Percentiles rank a stretch among this genome's conserved stretches.
Conservation (phyloP, 805 yeast genomes). For the Saccharomycopsis lassenensis region DNA sequence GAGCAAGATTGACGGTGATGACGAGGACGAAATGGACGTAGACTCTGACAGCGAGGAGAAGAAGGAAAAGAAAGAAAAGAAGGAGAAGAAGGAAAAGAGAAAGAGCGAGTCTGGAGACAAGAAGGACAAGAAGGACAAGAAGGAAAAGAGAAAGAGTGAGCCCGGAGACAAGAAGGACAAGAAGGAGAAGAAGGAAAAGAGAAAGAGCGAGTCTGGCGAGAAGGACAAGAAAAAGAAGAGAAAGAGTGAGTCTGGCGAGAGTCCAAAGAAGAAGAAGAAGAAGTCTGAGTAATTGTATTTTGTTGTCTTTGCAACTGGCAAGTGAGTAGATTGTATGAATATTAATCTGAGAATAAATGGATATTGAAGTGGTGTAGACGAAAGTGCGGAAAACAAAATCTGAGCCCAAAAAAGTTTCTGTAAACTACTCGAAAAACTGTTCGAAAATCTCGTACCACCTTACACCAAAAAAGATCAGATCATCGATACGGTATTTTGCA, state of each 20-base stretch:
- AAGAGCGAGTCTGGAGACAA: too few relatives aligned
- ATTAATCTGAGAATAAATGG: too few relatives aligned
- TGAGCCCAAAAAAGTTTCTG: too few relatives aligned
- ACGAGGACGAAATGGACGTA: constrained; percentile 22
- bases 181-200: constrained; percentile 42
- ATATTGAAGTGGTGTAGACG: too few relatives aligned
- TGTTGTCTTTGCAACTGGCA: too few relatives aligned
- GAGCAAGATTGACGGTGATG: constrained; percentile 27
- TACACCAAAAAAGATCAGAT: too few relatives aligned
- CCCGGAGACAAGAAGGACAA: constrained; percentile 38
- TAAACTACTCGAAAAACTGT: too few relatives aligned
- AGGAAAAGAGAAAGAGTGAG: constrained; percentile 38
- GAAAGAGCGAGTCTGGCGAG: constrained; percentile 28
- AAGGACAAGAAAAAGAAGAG: constrained; percentile 24
- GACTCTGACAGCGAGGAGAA: constrained; percentile 28
- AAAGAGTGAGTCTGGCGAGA: constrained; percentile 22
- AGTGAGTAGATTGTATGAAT: too few relatives aligned
- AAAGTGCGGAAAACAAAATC: too few relatives aligned
- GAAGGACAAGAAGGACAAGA: constrained; percentile 41
- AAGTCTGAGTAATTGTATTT: too few relatives aligned
- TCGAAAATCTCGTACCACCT: too few relatives aligned
- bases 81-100: constrained; percentile 38
- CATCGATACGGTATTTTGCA: not conserved
- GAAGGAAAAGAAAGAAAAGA: constrained; percentile 27
- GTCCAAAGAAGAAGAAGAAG: constrained; percentile 30